These are phyloP conservation scores for Sclerotinia subarctica DNA, from an alignment of 2,329 filamentous ascomycete species.

Conservation along the genomic window DNA sequence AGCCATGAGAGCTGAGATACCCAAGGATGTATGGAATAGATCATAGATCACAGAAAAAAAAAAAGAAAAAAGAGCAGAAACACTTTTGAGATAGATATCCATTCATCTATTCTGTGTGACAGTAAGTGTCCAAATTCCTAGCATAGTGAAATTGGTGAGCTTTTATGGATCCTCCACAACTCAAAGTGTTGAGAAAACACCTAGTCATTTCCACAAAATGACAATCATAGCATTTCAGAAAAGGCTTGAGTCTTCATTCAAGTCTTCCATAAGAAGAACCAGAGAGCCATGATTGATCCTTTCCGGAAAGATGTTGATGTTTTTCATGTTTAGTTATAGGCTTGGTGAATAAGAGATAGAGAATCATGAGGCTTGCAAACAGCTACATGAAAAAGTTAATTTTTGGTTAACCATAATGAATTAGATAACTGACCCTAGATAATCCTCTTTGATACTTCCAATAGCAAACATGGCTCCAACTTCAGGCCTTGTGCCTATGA, in stretches of 20 bases:
- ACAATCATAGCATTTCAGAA: neutral
- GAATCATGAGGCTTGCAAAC: conserved; percentile 33
- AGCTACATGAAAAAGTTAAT: conserved; percentile 26
- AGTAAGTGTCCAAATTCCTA: conserved; percentile 2
- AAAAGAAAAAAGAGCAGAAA: neutral
- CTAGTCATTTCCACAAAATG: neutral
- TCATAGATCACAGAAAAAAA: neutral
- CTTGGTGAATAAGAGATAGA: neutral
- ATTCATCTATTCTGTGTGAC: conserved; percentile 10
- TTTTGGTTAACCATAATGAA: neutral
- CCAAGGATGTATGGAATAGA: neutral
- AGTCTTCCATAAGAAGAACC: neutral
- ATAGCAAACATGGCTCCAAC: conserved; percentile 96
- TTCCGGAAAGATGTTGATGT: neutral
- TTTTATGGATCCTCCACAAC: neutral
- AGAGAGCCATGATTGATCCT: neutral
- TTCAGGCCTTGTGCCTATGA: conserved; percentile 90
- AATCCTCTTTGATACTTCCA: conserved; percentile 89
- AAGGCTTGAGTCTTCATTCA: neutral
- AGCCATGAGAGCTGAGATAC: neutral
- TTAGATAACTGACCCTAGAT: conserved; percentile 54
- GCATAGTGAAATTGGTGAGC: neutral
- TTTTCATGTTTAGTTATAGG: neutral
- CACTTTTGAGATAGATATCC: neutral
- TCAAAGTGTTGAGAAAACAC: neutral